Evolutionary conservation across 208 protist genomes (phyloP).

Genomic region (Vickermania spadyakhi): DNA sequence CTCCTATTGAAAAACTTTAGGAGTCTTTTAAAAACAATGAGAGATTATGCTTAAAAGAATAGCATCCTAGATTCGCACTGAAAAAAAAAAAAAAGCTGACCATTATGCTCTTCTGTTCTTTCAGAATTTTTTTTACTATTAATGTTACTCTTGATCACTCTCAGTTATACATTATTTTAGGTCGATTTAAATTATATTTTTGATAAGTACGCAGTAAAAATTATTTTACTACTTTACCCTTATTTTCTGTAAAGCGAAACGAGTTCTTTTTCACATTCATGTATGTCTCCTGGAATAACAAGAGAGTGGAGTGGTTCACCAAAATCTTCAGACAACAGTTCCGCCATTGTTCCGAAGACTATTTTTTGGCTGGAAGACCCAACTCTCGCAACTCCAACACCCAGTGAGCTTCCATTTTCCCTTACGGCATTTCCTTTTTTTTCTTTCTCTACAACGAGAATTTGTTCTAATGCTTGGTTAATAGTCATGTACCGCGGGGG

Average conservation of each 20-base stretch:
- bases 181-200: constrained; percentile 1
- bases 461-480: constrained; percentile 91
- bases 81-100: too few relatives aligned
- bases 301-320: constrained; percentile 96
- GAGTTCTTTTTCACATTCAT: constrained; percentile 91
- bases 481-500: constrained; percentile 99
- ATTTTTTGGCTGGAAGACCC: constrained; percentile 91
- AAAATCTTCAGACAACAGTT: constrained; percentile 93
- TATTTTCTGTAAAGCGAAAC: constrained; percentile 40
- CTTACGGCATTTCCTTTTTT: constrained; percentile 56
- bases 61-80: too few relatives aligned
- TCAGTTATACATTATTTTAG: constrained; percentile 1
- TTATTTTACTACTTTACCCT: constrained; percentile 5
- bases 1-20: too few relatives aligned
- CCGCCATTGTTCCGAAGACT: constrained; percentile 85
- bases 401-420: constrained; percentile 74
- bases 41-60: too few relatives aligned
- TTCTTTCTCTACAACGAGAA: constrained; percentile 91
- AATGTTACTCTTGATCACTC: too few relatives aligned
- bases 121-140: too few relatives aligned
- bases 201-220: not conserved
- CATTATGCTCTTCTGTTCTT: too few relatives aligned
- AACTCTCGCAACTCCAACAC: constrained; percentile 95
- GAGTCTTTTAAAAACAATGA: too few relatives aligned
- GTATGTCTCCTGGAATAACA: constrained; percentile 93